phyloP scores from a whole-genome alignment of 352 stramenopile genomes.

The Globisporangium paddicum region DNA sequence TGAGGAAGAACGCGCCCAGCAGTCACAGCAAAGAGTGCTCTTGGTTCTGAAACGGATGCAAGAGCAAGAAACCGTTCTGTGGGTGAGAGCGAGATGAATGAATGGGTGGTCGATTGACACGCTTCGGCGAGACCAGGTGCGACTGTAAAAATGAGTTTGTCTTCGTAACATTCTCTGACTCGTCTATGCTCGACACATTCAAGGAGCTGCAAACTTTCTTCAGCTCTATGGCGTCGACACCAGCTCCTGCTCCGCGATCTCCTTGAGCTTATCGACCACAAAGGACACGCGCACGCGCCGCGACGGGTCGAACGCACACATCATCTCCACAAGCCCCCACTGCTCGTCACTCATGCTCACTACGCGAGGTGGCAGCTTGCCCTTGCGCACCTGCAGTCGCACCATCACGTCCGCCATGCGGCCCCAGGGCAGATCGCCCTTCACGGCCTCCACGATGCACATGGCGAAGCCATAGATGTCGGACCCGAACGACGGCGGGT shows the following conservation, averaged over 20 bases:
- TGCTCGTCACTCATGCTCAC: conserved; percentile 26
- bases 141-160: not conserved
- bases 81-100: not conserved
- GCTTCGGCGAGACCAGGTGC: not conserved
- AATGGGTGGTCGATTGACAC: not conserved
- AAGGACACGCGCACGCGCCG: conserved; percentile 6
- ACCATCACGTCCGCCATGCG: conserved; percentile 16
- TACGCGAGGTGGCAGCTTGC: conserved; percentile 17
- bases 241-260: conserved; percentile 14
- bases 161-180: not conserved
- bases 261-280: conserved; percentile 8
- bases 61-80: not conserved
- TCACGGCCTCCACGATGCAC: conserved; percentile 30
- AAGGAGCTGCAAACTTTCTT: not conserved
- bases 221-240: not conserved
- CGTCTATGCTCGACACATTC: not conserved
- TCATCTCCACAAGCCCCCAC: conserved; percentile 24
- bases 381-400: conserved; percentile 14
- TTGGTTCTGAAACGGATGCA: not conserved
- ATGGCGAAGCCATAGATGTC: conserved; percentile 39
- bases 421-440: conserved; percentile 19
- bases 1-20: not conserved
- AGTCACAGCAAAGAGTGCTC: not conserved
- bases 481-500: conserved; percentile 16
- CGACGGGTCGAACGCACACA: conserved; percentile 1